Conservation (phyloP, 2,329 filamentous ascomycete genomes). For the Hypoxylon sp. region DNA sequence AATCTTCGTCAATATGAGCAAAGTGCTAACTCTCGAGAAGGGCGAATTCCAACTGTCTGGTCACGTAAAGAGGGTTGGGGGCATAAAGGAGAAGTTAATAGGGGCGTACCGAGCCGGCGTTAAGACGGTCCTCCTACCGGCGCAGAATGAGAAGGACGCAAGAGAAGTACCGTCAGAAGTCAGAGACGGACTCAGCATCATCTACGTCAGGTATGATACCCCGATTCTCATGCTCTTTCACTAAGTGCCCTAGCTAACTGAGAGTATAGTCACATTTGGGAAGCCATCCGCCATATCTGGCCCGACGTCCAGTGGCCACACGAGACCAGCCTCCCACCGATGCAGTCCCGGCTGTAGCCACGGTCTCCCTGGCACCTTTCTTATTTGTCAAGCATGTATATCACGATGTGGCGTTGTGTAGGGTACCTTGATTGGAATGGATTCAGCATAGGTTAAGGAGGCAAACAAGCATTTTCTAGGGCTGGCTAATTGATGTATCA, state of each 20-base stretch:
- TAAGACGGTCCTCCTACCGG: constrained; percentile 88
- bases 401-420: constrained; percentile 30
- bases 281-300: constrained; percentile 91
- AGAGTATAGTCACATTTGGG: constrained; percentile 81
- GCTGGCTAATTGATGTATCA: constrained; percentile 25
- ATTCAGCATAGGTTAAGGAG: constrained; percentile 2
- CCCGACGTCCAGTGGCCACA: constrained; percentile 87
- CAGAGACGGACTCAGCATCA: constrained; percentile 82
- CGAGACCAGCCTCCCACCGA: constrained; percentile 66
- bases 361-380: constrained; percentile 10
- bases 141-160: constrained; percentile 89
- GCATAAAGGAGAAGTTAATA: constrained; percentile 98
- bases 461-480: constrained; percentile 12
- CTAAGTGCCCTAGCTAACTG: constrained; percentile 22
- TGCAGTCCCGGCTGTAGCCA: constrained; percentile 80
- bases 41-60: constrained; percentile 82
- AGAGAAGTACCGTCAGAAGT: constrained; percentile 92
- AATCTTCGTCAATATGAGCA: constrained; percentile 24
- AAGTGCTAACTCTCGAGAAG: constrained; percentile 49
- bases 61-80: constrained; percentile 90
- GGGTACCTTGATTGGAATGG: constrained; percentile 14
- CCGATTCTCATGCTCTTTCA: constrained; percentile 4
- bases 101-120: constrained; percentile 92
- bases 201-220: constrained; percentile 79
- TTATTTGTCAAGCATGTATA: constrained; percentile 30